Base-by-base conservation (phyloP, 305 asterid species). In the Fraxinus floribunda region DNA sequence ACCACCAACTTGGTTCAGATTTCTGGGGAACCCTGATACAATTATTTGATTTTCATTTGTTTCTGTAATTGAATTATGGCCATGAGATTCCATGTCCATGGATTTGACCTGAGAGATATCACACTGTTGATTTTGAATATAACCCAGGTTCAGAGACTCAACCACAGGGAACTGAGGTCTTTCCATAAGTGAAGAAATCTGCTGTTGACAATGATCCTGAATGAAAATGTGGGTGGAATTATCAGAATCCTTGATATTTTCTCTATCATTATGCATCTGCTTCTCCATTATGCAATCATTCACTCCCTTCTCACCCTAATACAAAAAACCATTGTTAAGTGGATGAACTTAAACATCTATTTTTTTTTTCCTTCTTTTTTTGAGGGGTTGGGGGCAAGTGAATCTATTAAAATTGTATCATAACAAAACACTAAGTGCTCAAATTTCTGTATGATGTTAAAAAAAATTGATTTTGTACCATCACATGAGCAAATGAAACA, bases 271-370 rank as follows among this genome's bases (percentile, higher is more conserved):
- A 55, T 68, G 79, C 7, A 34, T 79, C 75, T 38, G 83, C 83
- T 83, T 88, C 83, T 86, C 89, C 71, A 70, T 78, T 72, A 83
- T 75, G 80, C 64, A 62, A 76, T 80, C 88, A 75, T 64, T 83
- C 22, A 32, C 70, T 80, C 80, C 90, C 88, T 83, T 86, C 70
- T 84, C 87, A 89, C 83, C 91, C 97, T 93, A 90, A 75, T 34
- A 80, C 30, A 80, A 83, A 82, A 79, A 74, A 44, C 60, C 77
- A 55, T 68, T 75, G 64, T 78, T 64, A 81, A 79, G 44, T 77
- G 78, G 57, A 80, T 38, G 10, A 22, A n/a, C n/a, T 36, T 38
- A 29, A 75, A 39, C 44, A 35, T 3, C 7, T 36, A 8, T 1
- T 44, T 0, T 0, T 13, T 44, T 10, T 46, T 46, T 13, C 4